A percentile compares a stretch with the other conserved stretches of the same genome.
Conservation (phyloP, 164 flowering plant genomes). For the Magnolia sinica region DNA sequence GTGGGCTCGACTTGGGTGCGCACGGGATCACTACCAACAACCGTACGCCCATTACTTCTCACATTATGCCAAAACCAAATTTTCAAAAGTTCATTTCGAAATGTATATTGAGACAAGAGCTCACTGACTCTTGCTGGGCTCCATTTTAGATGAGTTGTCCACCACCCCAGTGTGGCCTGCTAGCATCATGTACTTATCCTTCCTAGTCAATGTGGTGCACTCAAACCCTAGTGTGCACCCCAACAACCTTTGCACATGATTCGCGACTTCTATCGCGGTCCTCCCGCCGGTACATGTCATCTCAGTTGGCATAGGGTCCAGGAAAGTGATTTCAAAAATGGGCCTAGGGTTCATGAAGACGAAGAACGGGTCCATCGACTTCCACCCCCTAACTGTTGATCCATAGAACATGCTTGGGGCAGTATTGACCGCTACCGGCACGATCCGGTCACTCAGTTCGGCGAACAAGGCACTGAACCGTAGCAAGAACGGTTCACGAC, state of each 20-base stretch:
- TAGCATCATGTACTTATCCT: slow-evolving; percentile 44
- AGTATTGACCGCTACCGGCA: slow-evolving; percentile 79
- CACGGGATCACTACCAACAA: too few relatives aligned
- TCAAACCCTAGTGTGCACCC: slow-evolving; percentile 50
- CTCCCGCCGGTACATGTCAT: slow-evolving; percentile 41
- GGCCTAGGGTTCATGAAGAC: slow-evolving; percentile 79
- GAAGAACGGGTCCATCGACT: slow-evolving; percentile 63
- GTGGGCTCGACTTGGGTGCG: too few relatives aligned
- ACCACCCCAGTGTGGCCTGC: too few relatives aligned
- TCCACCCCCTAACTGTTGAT: slow-evolving; percentile 67
- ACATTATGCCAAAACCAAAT: too few relatives aligned
- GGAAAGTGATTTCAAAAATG: slow-evolving; percentile 52
- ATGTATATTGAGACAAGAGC: too few relatives aligned
- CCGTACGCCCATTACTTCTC: too few relatives aligned
- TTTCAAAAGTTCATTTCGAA: too few relatives aligned
- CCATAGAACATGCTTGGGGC: slow-evolving; percentile 79
- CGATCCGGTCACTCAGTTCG: slow-evolving; percentile 81
- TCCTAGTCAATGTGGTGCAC: slow-evolving; percentile 68
- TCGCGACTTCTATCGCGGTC: slow-evolving; percentile 59
- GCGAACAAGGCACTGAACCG: slow-evolving; percentile 90
- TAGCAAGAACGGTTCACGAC: slow-evolving; percentile 69
- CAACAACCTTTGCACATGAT: slow-evolving; percentile 55
- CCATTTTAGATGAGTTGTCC: too few relatives aligned
- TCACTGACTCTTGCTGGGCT: too few relatives aligned
- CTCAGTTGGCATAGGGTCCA: slow-evolving; percentile 50